Evolutionary conservation across 1,284 basidiomycete species (phyloP).

Genomic region (Grifola frondosa): DNA sequence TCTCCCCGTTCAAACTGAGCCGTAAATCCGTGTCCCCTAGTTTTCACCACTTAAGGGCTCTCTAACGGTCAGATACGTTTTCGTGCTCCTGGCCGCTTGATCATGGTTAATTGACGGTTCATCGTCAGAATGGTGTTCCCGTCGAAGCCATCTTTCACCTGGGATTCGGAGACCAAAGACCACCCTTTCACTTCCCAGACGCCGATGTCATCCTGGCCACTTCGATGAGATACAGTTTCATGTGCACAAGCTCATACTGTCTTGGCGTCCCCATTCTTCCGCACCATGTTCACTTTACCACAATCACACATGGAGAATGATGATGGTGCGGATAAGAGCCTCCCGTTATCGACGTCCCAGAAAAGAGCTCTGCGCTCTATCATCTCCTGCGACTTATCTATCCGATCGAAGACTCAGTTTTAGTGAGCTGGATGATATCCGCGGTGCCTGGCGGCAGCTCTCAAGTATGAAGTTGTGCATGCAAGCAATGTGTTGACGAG

Average conservation of each 20-base stretch:
- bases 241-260: slow-evolving; percentile 62
- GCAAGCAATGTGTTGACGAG: slow-evolving; percentile 49
- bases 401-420: slow-evolving; percentile 32
- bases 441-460: slow-evolving; percentile 50
- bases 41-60: no score
- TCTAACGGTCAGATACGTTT: no score
- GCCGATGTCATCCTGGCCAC: slow-evolving; percentile 52
- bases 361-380: slow-evolving; percentile 44
- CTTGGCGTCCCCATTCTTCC: slow-evolving; percentile 67
- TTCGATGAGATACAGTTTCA: slow-evolving; percentile 44
- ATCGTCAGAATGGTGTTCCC: no score
- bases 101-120: no score
- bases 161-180: no score
- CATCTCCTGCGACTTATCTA: slow-evolving; percentile 53
- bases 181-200: slow-evolving; percentile 47
- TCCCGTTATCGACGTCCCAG: slow-evolving; percentile 58
- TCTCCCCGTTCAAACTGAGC: no score
- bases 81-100: no score
- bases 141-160: no score
- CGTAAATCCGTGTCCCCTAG: no score
- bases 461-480: slow-evolving; percentile 61
- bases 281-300: slow-evolving; percentile 66
- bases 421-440: slow-evolving; percentile 51
- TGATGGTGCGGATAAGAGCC: no score
- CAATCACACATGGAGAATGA: slow-evolving; percentile 33